Base-by-base conservation (phyloP, 495 filamentous ascomycete species). In the Clavariopsis aquatica region DNA sequence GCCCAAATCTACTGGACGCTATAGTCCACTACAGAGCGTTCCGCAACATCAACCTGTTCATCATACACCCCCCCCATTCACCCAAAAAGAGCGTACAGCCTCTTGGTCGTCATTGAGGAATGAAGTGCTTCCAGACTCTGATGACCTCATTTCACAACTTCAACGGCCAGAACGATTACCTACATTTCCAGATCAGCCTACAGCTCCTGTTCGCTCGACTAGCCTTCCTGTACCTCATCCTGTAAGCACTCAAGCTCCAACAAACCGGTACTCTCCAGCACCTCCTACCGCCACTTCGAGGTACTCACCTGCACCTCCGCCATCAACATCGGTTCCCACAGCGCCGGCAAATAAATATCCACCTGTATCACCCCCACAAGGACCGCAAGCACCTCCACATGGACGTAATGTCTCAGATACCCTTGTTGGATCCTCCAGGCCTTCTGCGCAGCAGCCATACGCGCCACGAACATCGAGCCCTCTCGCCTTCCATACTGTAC, bases 391-490 rank as follows among this genome's bases (percentile, higher is more conserved):
- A 23, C 64, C 59, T 57, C 22, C 38, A 6, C 68, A 74, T 74
- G 22, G 60, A 69, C 65, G 62, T n/a, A 63, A 64, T 46, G 49
- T 49, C 27, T 64, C 71, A 5, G 69, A 64, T 12, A 61, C 71
- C 8, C 19, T 36, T 1, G 29, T 28, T 49, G 75, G 75, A 52
- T 76, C 83, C 27, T 79, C 83, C 3, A 23, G 47, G 29, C 55
- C 66, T 58, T 56, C 49, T 31, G 64, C 81, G 4, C 77, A 91
- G 4, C 77, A 91, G 69, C 82, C 88, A 13, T 91, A 92, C 74
- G 90, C 90, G 60, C 91, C 91, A 9, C 85, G 91, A 56, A 94
- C 90, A 20, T 94, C 89, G 20, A 96, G 91, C 71, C 92, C 90
- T 12, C 79, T 95, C 28, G 92, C 90, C 20, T 85, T 92, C 51